A percentile compares a stretch with the other conserved stretches of the same genome.
Evolutionary conservation across 176 grass and related monocot genomes (phyloP).

Genomic region (Puya raimondii): DNA sequence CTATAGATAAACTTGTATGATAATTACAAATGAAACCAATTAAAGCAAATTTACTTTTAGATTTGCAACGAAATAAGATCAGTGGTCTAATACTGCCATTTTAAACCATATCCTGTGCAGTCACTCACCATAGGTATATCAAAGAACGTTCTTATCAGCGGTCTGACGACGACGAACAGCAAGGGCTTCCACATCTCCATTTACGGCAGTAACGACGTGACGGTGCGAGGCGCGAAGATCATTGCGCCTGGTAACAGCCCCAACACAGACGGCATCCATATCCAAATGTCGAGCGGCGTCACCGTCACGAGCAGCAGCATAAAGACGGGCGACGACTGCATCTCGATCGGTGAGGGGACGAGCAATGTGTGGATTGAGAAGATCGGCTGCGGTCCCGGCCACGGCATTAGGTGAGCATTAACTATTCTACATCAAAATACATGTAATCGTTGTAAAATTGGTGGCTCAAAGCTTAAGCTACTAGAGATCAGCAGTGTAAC

Average conservation of each 20-base stretch:
- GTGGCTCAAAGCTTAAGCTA: no score
- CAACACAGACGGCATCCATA: constrained; percentile 20
- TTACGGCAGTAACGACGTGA: neutral
- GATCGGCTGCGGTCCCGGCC: constrained; percentile 7
- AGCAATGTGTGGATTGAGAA: constrained; percentile 4
- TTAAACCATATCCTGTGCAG: neutral
- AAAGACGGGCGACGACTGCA: constrained; percentile 22
- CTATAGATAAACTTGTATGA: neutral
- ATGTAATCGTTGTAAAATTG: neutral
- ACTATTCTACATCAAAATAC: neutral
- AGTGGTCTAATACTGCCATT: no score
- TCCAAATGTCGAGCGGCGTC: constrained; percentile 2
- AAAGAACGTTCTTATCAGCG: neutral
- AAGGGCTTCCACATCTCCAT: constrained; percentile 9
- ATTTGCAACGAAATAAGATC: no score
- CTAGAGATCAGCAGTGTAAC: no score
- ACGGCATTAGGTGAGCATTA: constrained; percentile 13
- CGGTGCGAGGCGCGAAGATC: neutral
- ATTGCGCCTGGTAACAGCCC: constrained; percentile 4
- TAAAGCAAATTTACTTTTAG: neutral
- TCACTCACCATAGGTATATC: neutral
- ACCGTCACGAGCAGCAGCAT: neutral
- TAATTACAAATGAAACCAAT: neutral
- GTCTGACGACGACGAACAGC: constrained; percentile 8
- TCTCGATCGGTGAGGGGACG: neutral